Evolutionary conservation across 805 yeast genomes (phyloP), one percentile per base, ranked within the genome.

Genomic region (Candida endomychidarum): DNA sequence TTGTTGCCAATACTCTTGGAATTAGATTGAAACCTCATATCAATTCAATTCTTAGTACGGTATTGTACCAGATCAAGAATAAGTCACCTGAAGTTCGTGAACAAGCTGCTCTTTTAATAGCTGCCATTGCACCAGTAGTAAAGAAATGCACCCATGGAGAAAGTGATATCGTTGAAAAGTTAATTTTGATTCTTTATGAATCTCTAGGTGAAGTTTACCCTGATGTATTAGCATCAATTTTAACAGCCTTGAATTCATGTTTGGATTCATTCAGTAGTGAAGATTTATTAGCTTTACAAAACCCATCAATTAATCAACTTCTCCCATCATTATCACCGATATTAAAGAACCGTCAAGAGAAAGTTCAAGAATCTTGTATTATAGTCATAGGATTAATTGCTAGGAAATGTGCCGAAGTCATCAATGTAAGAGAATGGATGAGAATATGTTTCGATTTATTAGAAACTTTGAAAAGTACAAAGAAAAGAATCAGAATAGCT

Each of bases 361-460:
- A 84, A 47, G 98, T 93, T 2, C 97, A 89, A 58, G 91, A 86
- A 48, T 77, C 81, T 45, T 78, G 90, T 7, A 84, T 93, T 26
- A 78, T 74, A 31, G 65, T 91, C 14, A 83, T 93, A 18, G 96
- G 96, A 2, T 69, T 78, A 37, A 83, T 91, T 40, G 96, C 98
- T 0, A 78, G 74, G 35, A 72, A 78, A 31, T 90, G 86, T 8
- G 81, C 96, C 1, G 95, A 86, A 47, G 78, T 79, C 40, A 86
- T 89, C 11, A 80, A 89, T 25, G 95, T 96, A 2, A 80, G 87
- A 46, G 99, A 93, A 61, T 93, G 99, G 99, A 87, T 93, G 91
- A 73, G 98, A 47, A 86, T 91, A 18, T 86, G 96, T 54, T 88
- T 86, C 60, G 96, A 90, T 53, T 70, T 93, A 23, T 62, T 93